These are phyloP conservation scores for Basipetospora chlamydospora DNA, from an alignment of 2,329 filamentous ascomycete genomes.

Conservation along the genomic window DNA sequence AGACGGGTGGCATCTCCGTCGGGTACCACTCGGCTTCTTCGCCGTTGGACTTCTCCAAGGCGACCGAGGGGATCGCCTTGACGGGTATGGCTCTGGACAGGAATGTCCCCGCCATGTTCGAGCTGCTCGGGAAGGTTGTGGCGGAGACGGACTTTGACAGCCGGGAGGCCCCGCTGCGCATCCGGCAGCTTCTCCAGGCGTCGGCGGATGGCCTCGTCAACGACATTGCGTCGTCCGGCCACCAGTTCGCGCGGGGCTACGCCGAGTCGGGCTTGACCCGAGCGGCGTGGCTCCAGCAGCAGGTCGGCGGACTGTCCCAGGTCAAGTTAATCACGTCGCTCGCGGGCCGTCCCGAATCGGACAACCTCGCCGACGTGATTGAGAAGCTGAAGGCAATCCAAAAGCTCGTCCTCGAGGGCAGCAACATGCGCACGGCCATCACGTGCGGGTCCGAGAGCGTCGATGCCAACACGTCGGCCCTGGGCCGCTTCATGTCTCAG, in stretches of 20 bases:
- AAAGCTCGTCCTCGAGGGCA: conserved; percentile 52
- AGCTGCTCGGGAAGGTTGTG: conserved; percentile 66
- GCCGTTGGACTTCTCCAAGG: conserved; percentile 54
- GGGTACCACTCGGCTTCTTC: conserved; percentile 73
- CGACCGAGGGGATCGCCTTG: conserved; percentile 70
- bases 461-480: conserved; percentile 50
- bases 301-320: conserved; percentile 81
- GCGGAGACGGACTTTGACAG: conserved; percentile 83
- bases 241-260: conserved; percentile 71
- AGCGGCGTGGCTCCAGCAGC: conserved; percentile 60
- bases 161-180: conserved; percentile 63
- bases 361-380: conserved; percentile 62
- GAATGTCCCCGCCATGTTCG: conserved; percentile 84
- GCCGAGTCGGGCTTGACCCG: conserved; percentile 68
- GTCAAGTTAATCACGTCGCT: conserved; percentile 71
- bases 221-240: conserved; percentile 78
- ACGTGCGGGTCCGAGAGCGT: conserved; percentile 72
- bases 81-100: conserved; percentile 78
- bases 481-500: conserved; percentile 52
- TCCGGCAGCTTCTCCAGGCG: conserved; percentile 74
- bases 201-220: conserved; percentile 84
- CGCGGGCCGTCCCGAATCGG: conserved; percentile 54
- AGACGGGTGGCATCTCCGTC: conserved; percentile 80
- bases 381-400: conserved; percentile 77
- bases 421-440: conserved; percentile 61